Conservation (phyloP, 176 grass and related monocot species). For the Lolium perenne region DNA sequence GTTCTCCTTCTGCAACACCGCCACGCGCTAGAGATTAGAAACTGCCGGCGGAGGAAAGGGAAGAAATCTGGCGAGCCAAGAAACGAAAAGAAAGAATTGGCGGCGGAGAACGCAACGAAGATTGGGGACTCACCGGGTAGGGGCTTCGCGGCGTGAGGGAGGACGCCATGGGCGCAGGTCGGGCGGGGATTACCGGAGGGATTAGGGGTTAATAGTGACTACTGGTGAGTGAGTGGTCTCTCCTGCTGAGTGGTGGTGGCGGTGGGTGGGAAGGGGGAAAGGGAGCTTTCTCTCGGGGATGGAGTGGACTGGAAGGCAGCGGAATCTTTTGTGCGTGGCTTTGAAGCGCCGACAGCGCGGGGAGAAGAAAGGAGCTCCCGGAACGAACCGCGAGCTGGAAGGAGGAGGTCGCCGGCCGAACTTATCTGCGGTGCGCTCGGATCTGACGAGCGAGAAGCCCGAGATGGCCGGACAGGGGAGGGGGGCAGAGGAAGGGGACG, state of each 20-base stretch:
- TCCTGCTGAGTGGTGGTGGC: background rate
- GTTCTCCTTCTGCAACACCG: conserved; percentile 70
- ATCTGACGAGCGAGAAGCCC: conserved; percentile 38
- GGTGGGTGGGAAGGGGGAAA: conserved; percentile 43
- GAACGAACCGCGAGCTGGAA: conserved; percentile 19
- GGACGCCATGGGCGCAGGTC: conserved; percentile 54
- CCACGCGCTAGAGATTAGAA: background rate
- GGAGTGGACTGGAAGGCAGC: conserved; percentile 76
- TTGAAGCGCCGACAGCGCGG: conserved; percentile 62
- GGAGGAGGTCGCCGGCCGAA: no score
- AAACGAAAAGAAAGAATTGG: background rate
- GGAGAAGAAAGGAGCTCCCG: no score
- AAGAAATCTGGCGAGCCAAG: background rate
- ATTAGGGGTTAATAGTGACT: conserved; percentile 52
- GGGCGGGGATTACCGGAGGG: no score
- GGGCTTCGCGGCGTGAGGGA: conserved; percentile 56
- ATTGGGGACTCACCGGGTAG: conserved; percentile 48
- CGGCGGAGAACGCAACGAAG: background rate
- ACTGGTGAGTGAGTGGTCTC: background rate
- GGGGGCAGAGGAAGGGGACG: background rate
- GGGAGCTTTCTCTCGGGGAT: conserved; percentile 62
- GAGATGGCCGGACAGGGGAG: background rate
- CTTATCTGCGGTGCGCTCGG: background rate
- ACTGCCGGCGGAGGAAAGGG: background rate
- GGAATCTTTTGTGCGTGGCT: conserved; percentile 42